Evolutionary conservation across 371 early-diverging fungal species (phyloP).

Genomic region (Rhizomucor miehei): DNA sequence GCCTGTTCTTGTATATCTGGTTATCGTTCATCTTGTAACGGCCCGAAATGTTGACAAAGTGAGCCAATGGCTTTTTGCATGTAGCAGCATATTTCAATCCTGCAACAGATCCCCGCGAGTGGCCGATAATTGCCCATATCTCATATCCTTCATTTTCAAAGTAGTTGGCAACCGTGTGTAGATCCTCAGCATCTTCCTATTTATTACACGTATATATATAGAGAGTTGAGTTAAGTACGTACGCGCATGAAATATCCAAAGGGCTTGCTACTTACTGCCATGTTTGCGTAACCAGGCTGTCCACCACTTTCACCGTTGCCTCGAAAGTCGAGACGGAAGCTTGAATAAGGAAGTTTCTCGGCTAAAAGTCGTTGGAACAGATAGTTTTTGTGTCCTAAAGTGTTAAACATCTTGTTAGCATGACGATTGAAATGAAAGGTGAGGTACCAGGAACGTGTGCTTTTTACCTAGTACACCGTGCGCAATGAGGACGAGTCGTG

Average conservation of each 20-base stretch:
- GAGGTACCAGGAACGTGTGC: background rate
- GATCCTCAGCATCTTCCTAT: conserved; percentile 55
- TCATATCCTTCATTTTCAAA: conserved; percentile 56
- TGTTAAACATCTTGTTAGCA: background rate
- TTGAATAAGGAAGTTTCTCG: conserved; percentile 47
- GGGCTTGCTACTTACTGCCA: no score
- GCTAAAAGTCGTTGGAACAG: conserved; percentile 58
- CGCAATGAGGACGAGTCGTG: conserved; percentile 32
- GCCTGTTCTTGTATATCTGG: conserved; percentile 24
- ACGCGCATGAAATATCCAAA: no score
- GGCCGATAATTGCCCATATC: conserved; percentile 56
- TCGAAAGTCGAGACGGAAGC: conserved; percentile 59
- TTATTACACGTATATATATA: background rate
- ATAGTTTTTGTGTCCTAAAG: conserved; percentile 59
- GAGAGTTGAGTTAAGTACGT: no score
- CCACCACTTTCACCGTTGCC: conserved; percentile 62
- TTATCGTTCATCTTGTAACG: conserved; percentile 54
- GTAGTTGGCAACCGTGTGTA: conserved; percentile 48
- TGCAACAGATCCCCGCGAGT: conserved; percentile 58
- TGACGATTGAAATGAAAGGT: background rate
- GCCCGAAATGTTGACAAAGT: conserved; percentile 52
- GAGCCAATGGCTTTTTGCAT: conserved; percentile 33
- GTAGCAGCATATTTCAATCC: conserved; percentile 53
- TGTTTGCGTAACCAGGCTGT: conserved; percentile 48
- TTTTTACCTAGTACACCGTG: conserved; percentile 42